Base-by-base conservation (phyloP, 2,329 filamentous ascomycete genomes). In the Geosmithia flava region DNA sequence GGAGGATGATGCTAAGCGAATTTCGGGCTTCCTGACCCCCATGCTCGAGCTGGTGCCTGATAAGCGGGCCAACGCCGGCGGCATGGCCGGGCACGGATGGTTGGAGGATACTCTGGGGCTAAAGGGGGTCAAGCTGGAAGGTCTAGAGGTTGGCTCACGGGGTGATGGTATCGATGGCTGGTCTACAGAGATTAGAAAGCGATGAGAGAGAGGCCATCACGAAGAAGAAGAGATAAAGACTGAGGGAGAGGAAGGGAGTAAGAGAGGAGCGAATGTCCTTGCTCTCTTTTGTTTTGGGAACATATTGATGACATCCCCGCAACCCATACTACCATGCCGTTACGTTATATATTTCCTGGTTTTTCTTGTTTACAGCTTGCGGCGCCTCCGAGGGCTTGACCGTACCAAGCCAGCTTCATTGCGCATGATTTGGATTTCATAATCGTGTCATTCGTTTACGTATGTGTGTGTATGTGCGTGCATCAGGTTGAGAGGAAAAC, bases 101-200 rank as follows among this genome's bases (percentile, higher is more conserved):
- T 67, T 97, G 55, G 80, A 86, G 52, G 85, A 89, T 54, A 90
- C 90, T 3, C 83, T 84, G 33, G 91, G 90, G 7, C 97, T 98
- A 90, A 83, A 90, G 57, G 78, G 76, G 11, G 68, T 91, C 49
- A 81, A 78, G 62, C 75, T 96, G 52, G 80, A 84, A 16, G 76
- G 76, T 1, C 73, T 96, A 30, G 70, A 81, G 45, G 85, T 94
- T 1, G 89, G 89, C 7, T 88, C 83, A 53, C 81, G 81, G 50
- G 91, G 91, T 1, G 91, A 96, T 50, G 90, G 87, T 0, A 97
- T 97, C 59, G 88, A 95, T 48, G 91, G 91, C 3, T 97, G 91
- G 91, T 81, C 88, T 8, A 81, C 74, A 41, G 91, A 97, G 70
- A 77, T 95, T 58, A 91, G 93, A 72, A 85, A 83, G 70, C 78